Evolutionary conservation across 108 stramenopile species (phyloP).

Genomic region (Skeletonema tropicum): DNA sequence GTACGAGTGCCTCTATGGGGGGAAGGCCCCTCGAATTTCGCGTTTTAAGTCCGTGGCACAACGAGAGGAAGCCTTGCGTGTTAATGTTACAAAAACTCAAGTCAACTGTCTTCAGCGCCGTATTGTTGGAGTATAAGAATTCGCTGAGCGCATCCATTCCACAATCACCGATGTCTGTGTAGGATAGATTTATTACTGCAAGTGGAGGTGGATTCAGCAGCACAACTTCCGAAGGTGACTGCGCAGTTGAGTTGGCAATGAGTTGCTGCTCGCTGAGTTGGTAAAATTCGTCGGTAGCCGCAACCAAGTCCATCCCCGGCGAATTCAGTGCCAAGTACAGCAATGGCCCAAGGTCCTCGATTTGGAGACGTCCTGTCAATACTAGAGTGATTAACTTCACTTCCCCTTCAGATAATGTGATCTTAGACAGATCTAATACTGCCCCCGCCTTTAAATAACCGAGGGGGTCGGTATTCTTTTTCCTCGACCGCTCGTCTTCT

Average conservation of each 20-base stretch:
- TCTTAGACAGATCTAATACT: constrained; percentile 75
- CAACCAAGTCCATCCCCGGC: constrained; percentile 43
- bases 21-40: constrained; percentile 57
- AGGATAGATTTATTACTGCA: constrained; percentile 78
- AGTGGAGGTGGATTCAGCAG: constrained; percentile 54
- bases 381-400: constrained; percentile 72
- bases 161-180: constrained; percentile 75
- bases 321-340: constrained; percentile 66
- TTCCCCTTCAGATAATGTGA: constrained; percentile 56
- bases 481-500: constrained; percentile 25
- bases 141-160: constrained; percentile 73
- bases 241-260: constrained; percentile 20
- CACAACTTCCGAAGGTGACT: constrained; percentile 26
- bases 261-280: constrained; percentile 39
- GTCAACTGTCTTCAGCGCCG: constrained; percentile 72
- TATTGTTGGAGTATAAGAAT: constrained; percentile 54
- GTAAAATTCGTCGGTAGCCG: constrained; percentile 48
- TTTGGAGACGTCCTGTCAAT: constrained; percentile 63
- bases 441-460: constrained; percentile 74
- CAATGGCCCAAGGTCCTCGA: constrained; percentile 62
- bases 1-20: constrained; percentile 64
- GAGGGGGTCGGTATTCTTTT: constrained; percentile 65
- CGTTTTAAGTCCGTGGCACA: constrained; percentile 58
- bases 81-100: constrained; percentile 79
- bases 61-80: constrained; percentile 57